Conservation (phyloP, 225 moss, liverwort and hornwort genomes). For the Straminergon stramineum region DNA sequence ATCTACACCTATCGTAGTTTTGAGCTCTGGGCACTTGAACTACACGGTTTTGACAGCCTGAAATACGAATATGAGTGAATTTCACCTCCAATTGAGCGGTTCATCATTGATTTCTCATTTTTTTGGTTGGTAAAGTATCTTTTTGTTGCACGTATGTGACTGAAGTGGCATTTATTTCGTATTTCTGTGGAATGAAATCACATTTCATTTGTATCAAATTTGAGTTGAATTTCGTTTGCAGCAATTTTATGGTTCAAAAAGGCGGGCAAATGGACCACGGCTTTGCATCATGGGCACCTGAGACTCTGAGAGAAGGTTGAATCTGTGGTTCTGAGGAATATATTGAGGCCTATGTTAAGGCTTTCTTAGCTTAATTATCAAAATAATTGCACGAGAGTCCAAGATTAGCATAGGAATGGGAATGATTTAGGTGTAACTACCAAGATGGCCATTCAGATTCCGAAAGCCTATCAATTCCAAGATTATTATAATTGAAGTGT, state of each 20-base stretch:
- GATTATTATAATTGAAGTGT: neutral
- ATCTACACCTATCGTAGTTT: neutral
- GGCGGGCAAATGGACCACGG: neutral
- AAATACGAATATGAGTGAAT: neutral
- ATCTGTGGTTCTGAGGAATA: neutral
- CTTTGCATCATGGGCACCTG: neutral
- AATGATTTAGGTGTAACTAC: neutral
- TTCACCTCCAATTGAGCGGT: neutral
- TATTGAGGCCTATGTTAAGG: neutral
- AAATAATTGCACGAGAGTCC: neutral
- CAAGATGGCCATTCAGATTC: neutral
- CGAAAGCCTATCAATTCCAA: neutral
- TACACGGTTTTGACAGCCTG: too few species aligned
- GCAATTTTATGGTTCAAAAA: neutral
- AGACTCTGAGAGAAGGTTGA: neutral
- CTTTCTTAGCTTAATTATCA: neutral
- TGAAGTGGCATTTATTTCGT: neutral
- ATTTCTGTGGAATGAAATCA: neutral
- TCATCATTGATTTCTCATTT: neutral
- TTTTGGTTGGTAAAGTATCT: neutral
- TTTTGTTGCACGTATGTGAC: neutral
- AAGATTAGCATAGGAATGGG: neutral
- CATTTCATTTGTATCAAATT: too few species aligned
- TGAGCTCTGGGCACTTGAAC: neutral
- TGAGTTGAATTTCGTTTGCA: neutral